Evolutionary conservation across 78 protist genomes (phyloP).

Genomic region (Dictyostelium purpureum): DNA sequence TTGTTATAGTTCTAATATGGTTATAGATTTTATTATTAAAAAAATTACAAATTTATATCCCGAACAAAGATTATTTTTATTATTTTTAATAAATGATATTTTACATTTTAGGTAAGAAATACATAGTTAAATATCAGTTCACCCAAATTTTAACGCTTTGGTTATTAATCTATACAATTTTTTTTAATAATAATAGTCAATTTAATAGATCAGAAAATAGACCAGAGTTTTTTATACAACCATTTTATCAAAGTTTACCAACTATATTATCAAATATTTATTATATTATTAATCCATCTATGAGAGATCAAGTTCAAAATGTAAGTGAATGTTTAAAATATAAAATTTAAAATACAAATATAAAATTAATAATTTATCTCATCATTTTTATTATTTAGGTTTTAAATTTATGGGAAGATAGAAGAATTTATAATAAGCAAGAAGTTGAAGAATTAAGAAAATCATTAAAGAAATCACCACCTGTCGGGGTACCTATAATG

Average conservation of each 20-base stretch:
- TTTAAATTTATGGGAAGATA: constrained; percentile 15
- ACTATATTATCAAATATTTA: background rate
- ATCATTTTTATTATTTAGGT: background rate
- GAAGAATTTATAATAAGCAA: background rate
- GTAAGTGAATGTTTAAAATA: background rate
- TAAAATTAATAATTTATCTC: background rate
- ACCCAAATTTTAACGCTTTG: background rate
- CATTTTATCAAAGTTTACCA: constrained; percentile 16
- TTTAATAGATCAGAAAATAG: background rate
- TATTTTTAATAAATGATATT: constrained; percentile 18
- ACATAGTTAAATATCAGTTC: background rate
- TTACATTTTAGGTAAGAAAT: constrained; percentile 16
- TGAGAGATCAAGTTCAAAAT: background rate
- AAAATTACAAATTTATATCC: background rate
- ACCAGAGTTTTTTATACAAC: background rate
- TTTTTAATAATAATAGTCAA: background rate
- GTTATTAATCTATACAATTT: background rate
- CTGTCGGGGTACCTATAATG: background rate
- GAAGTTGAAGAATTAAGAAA: background rate
- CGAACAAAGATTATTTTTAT: background rate
- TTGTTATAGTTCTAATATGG: background rate
- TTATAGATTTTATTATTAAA: background rate
- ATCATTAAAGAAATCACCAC: constrained; percentile 6
- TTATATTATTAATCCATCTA: background rate
- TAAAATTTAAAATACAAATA: background rate